phyloP scores from a whole-genome alignment of 306 rosid species.

The Citrullus mucosospermus region DNA sequence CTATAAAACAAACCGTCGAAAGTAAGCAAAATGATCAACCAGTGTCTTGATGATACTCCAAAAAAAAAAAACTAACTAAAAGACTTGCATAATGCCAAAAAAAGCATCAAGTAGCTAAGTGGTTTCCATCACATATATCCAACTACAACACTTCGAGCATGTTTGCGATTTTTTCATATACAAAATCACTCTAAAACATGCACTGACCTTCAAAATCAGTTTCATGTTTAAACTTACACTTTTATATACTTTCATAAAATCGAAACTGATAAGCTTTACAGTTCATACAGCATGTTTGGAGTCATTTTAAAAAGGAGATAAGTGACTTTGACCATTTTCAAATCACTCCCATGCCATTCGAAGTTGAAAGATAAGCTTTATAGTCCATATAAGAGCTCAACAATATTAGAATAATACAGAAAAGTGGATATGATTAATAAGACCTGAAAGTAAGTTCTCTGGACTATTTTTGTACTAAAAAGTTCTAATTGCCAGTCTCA shows the following conservation, averaged over 20 bases:
- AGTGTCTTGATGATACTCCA: neutral
- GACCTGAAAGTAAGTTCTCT: neutral
- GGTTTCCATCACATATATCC: neutral
- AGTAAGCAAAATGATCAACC: neutral
- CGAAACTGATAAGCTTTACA: too few species aligned
- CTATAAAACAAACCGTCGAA: constrained; percentile 15
- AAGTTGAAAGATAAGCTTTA: neutral
- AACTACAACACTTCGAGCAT: too few species aligned
- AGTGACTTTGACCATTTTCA: too few species aligned
- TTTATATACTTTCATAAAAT: too few species aligned
- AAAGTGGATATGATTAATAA: neutral
- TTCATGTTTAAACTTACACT: too few species aligned
- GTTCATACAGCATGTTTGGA: too few species aligned
- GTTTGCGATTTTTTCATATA: too few species aligned
- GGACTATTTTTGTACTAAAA: neutral
- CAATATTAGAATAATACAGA: neutral
- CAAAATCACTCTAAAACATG: too few species aligned
- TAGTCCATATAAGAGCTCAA: neutral
- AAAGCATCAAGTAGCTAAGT: neutral
- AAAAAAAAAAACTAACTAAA: neutral
- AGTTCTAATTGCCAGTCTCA: neutral
- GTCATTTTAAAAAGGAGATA: too few species aligned
- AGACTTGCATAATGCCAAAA: neutral
- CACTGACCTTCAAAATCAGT: too few species aligned
- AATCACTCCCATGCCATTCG: neutral